Conservation (phyloP, 768 basidiomycete genomes). For the Rhizopogon roseolus region DNA sequence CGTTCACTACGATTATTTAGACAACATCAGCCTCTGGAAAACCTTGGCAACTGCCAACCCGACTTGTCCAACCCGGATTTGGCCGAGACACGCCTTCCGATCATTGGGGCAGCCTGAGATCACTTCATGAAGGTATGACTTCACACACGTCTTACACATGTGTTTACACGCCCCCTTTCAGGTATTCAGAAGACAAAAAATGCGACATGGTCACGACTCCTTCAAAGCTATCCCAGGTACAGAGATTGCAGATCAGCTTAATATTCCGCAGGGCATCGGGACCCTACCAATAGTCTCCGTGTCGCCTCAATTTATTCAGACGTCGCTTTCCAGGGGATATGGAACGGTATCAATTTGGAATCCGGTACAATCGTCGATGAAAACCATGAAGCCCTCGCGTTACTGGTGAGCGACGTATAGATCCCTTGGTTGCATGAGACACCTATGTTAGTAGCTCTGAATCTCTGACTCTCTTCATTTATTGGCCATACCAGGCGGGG, state of each 20-base stretch:
- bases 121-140: slow-evolving; percentile 46
- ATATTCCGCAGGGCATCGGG: slow-evolving; percentile 47
- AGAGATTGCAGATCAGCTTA: slow-evolving; percentile 25
- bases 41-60: slow-evolving; percentile 61
- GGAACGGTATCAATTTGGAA: slow-evolving; percentile 12
- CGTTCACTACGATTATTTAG: slow-evolving; percentile 28
- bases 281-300: slow-evolving; percentile 41
- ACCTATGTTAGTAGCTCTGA: slow-evolving; percentile 21
- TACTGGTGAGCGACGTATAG: slow-evolving; percentile 17
- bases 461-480: slow-evolving; percentile 19
- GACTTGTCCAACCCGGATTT: no score
- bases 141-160: slow-evolving; percentile 29
- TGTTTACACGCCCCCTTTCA: slow-evolving; percentile 15
- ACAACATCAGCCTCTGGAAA: slow-evolving; percentile 39
- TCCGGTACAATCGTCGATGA: background rate
- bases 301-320: slow-evolving; percentile 31
- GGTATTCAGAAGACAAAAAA: slow-evolving; percentile 20
- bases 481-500: slow-evolving; percentile 8
- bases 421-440: slow-evolving; percentile 17
- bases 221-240: slow-evolving; percentile 20
- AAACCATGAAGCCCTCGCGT: slow-evolving; percentile 14
- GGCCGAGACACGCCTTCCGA: slow-evolving; percentile 53
- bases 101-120: slow-evolving; percentile 54
- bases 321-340: slow-evolving; percentile 27
- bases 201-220: slow-evolving; percentile 10